These are phyloP conservation scores for Fusarium avenaceum DNA, from an alignment of 2,329 filamentous ascomycete species.

Conservation along the genomic window DNA sequence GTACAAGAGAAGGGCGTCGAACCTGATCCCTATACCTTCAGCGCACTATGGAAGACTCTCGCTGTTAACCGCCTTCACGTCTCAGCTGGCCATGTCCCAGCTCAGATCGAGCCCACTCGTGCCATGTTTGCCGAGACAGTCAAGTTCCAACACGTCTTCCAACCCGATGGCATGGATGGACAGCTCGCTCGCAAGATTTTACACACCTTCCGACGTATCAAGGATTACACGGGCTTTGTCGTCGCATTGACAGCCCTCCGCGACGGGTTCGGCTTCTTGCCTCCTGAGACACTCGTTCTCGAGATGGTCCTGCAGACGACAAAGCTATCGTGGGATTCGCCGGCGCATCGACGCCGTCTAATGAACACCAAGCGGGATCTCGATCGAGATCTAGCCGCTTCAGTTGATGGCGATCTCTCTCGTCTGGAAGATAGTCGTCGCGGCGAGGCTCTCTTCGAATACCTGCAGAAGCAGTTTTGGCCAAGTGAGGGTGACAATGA, in stretches of 20 bases:
- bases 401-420: conserved; percentile 50
- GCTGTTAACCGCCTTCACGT: conserved; percentile 63
- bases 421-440: conserved; percentile 55
- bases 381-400: conserved; percentile 55
- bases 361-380: conserved; percentile 59
- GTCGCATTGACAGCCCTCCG: conserved; percentile 61
- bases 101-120: conserved; percentile 56
- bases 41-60: conserved; percentile 74
- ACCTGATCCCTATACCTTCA: conserved; percentile 78
- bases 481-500: conserved; percentile 45
- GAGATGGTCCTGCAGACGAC: conserved; percentile 62
- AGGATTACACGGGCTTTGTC: conserved; percentile 61
- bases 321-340: conserved; percentile 60
- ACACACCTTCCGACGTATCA: conserved; percentile 64
- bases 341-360: conserved; percentile 57
- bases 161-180: conserved; percentile 59
- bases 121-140: conserved; percentile 64
- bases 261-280: conserved; percentile 59
- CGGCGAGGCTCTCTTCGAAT: conserved; percentile 59
- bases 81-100: conserved; percentile 46
- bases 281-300: conserved; percentile 61
- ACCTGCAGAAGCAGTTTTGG: conserved; percentile 58
- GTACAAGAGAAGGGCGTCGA: conserved; percentile 62
- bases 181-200: conserved; percentile 64
- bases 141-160: conserved; percentile 62